A percentile compares a stretch with the other conserved stretches of the same genome.
Conservation (phyloP, 129 eudicot species). For the Sambucus nigra region DNA sequence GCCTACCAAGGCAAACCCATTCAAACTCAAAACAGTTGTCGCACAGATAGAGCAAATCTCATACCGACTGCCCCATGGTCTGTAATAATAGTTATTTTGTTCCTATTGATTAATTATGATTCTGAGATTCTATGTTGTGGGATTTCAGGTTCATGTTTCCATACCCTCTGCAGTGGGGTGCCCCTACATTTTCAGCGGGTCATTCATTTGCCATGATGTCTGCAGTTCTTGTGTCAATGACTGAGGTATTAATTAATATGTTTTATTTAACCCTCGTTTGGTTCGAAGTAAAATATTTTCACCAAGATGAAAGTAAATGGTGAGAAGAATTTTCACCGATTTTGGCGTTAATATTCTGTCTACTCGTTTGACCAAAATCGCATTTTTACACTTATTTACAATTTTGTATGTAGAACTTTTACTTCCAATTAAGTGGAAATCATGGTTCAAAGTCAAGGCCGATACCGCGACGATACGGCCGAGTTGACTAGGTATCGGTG, state of each 20-base stretch:
- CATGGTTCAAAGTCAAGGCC: no score
- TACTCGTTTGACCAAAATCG: no score
- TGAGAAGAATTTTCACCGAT: no score
- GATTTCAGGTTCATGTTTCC: constrained; percentile 83
- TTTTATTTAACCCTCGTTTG: no score
- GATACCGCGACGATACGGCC: no score
- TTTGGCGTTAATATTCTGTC: no score
- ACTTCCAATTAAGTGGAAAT: no score
- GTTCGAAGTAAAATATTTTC: no score
- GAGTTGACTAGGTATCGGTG: no score
- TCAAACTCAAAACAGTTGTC: constrained; percentile 67
- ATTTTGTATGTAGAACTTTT: no score
- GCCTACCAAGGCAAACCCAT: constrained; percentile 65
- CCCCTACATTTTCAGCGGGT: constrained; percentile 93
- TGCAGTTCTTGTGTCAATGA: constrained; percentile 93
- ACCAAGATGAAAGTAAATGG: no score
- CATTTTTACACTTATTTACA: no score
- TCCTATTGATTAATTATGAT: background rate
- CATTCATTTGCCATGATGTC: constrained; percentile 97
- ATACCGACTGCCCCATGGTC: constrained; percentile 98
- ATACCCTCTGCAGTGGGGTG: constrained; percentile 98
- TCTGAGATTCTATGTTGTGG: background rate
- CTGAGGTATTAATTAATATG: constrained; percentile 72
- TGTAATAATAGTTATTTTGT: constrained; percentile 1
- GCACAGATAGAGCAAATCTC: constrained; percentile 83